Conservation (phyloP, 805 yeast genomes). For the Yamadazyma sp. region DNA sequence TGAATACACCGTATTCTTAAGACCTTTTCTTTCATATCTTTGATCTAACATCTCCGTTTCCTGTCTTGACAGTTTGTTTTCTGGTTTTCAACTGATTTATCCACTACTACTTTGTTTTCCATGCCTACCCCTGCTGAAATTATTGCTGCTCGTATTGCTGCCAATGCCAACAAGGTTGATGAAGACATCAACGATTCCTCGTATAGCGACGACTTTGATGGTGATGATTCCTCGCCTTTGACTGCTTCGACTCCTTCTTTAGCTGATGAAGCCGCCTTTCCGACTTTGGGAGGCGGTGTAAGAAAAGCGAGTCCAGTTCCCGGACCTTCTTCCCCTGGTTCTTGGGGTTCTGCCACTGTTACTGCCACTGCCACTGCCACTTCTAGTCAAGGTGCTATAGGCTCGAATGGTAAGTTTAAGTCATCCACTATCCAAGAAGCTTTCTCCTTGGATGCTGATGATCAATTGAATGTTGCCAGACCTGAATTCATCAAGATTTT, state of each 20-base stretch:
- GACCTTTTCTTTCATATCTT: not conserved
- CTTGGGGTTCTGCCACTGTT: slow-evolving; percentile 35
- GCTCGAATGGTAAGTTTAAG: slow-evolving; percentile 33
- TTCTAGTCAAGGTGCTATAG: slow-evolving; percentile 13
- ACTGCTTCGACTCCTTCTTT: slow-evolving; percentile 38
- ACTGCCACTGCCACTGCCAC: slow-evolving; percentile 10
- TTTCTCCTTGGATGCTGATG: slow-evolving; percentile 68
- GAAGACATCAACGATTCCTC: slow-evolving; percentile 13
- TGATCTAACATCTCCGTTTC: slow-evolving; percentile 7
- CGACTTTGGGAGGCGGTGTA: slow-evolving; percentile 59
- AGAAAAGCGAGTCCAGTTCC: slow-evolving; percentile 22
- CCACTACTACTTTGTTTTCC: slow-evolving; percentile 7
- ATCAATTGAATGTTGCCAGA: slow-evolving; percentile 61
- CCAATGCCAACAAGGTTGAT: slow-evolving; percentile 10
- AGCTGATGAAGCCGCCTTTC: slow-evolving; percentile 58
- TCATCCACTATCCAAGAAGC: slow-evolving; percentile 73
- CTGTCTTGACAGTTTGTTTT: slow-evolving; percentile 8
- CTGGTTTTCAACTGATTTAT: slow-evolving; percentile 2
- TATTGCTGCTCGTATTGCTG: slow-evolving; percentile 42
- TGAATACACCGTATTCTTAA: not conserved
- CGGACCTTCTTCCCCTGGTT: slow-evolving; percentile 23
- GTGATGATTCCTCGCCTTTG: slow-evolving; percentile 16
- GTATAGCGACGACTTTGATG: slow-evolving; percentile 17
- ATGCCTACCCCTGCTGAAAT: slow-evolving; percentile 51
- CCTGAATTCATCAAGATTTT: slow-evolving; percentile 70